phyloP scores from a whole-genome alignment of 306 rosid genomes.

The Adenanthera pavonina region DNA sequence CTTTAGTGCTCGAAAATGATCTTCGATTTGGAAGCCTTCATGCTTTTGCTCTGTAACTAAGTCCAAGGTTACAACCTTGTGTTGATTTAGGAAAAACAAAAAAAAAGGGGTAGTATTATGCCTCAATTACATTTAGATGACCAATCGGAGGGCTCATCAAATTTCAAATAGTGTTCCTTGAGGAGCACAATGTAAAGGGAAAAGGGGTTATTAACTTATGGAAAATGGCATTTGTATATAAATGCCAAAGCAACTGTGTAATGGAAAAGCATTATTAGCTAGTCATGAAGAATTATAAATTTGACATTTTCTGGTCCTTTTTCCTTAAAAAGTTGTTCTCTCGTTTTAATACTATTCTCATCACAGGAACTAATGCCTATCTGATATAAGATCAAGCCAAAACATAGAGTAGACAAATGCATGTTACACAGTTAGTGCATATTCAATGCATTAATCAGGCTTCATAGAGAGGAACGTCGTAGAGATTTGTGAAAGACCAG shows the following conservation, averaged over 20 bases:
- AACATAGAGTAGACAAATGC: background rate
- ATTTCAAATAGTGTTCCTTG: slow-evolving; percentile 14
- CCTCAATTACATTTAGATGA: too few species aligned
- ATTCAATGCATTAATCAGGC: slow-evolving; percentile 22
- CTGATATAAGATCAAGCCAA: slow-evolving; percentile 5
- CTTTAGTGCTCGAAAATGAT: too few species aligned
- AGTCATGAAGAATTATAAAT: slow-evolving; percentile 9
- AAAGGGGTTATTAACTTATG: slow-evolving; percentile 3
- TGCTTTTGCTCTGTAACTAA: too few species aligned
- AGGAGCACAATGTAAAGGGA: background rate
- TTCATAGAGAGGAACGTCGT: background rate
- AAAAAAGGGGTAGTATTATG: too few species aligned
- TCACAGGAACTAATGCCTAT: background rate
- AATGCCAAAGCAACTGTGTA: background rate
- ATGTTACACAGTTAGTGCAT: background rate
- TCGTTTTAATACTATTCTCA: slow-evolving; percentile 2
- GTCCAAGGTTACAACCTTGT: too few species aligned
- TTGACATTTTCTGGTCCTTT: slow-evolving; percentile 12
- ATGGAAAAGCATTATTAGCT: background rate
- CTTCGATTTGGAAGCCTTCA: too few species aligned
- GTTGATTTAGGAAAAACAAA: too few species aligned
- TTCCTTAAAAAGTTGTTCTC: slow-evolving; percentile 1
- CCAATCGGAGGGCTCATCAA: background rate
- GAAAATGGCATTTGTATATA: background rate
- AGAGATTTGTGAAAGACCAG: background rate